phyloP scores from a whole-genome alignment of 2,329 filamentous ascomycete genomes.

The Penicillium sclerotiorum region DNA sequence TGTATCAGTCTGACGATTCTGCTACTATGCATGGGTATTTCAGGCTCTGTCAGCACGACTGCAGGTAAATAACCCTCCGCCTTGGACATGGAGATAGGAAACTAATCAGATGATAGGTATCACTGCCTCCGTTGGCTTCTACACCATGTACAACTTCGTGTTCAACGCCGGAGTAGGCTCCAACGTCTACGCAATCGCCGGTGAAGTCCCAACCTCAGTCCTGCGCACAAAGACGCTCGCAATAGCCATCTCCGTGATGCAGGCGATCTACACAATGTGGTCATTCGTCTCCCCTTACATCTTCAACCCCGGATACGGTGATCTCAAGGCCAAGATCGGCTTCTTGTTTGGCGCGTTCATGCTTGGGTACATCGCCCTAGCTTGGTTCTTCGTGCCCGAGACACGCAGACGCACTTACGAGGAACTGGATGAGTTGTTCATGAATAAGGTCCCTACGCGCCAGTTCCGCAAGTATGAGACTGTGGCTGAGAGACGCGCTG shows the following conservation, averaged over 20 bases:
- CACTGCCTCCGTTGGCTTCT: conserved; percentile 5
- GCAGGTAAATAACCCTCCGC: background rate
- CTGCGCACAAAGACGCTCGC: conserved; percentile 6
- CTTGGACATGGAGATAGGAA: background rate
- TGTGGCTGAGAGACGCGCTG: background rate
- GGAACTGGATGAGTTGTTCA: conserved; percentile 4
- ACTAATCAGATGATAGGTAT: background rate
- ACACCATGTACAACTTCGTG: conserved; percentile 10
- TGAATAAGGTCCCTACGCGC: background rate
- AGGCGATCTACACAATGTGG: conserved; percentile 11
- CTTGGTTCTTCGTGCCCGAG: background rate
- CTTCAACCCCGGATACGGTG: conserved; percentile 18
- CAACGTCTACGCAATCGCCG: conserved; percentile 9
- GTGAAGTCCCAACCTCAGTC: conserved; percentile 3
- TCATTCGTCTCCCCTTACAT: conserved; percentile 16
- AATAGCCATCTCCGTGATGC: background rate
- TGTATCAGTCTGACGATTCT: conserved; percentile 3
- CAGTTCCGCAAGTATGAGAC: background rate
- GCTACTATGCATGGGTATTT: conserved; percentile 7
- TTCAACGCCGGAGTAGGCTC: conserved; percentile 5
- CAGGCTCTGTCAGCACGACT: background rate
- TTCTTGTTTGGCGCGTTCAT: conserved; percentile 16
- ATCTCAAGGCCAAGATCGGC: conserved; percentile 35
- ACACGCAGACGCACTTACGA: conserved; percentile 3
- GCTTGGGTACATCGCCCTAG: background rate